Evolutionary conservation across 208 protist species (phyloP).

Genomic region (Entamoeba dispar): DNA sequence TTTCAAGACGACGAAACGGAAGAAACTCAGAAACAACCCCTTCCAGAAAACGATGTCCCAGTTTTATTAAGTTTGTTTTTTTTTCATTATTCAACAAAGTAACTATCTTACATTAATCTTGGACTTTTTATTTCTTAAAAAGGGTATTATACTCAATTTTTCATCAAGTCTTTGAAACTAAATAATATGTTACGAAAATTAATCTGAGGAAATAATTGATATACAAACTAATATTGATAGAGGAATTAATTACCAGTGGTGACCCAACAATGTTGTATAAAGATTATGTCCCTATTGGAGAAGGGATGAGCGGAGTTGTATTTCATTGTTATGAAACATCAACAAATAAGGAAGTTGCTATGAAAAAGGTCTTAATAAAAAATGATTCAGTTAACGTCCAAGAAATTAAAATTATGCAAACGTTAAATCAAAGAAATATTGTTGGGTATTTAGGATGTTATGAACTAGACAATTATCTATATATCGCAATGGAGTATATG

Average conservation of each 20-base stretch:
- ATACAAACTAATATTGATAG: no score
- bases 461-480: not conserved
- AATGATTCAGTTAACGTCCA: not conserved
- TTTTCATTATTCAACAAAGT: no score
- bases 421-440: not conserved
- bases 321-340: not conserved
- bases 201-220: slow-evolving; percentile 29
- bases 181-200: no score
- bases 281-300: not conserved
- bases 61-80: not conserved
- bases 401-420: not conserved
- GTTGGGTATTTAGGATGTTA: not conserved
- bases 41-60: not conserved
- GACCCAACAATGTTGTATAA: slow-evolving; percentile 30
- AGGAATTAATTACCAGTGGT: slow-evolving; percentile 40
- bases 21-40: not conserved
- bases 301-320: not conserved
- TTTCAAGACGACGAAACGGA: not conserved
- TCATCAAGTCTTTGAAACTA: slow-evolving; percentile 41
- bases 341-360: not conserved
- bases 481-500: not conserved
- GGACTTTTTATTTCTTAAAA: slow-evolving; percentile 33
- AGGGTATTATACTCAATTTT: slow-evolving; percentile 41
- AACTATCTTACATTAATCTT: no score
- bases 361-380: not conserved